These are phyloP conservation scores for Hypsizygus marmoreus DNA, from an alignment of 768 basidiomycete genomes.

Conservation along the genomic window DNA sequence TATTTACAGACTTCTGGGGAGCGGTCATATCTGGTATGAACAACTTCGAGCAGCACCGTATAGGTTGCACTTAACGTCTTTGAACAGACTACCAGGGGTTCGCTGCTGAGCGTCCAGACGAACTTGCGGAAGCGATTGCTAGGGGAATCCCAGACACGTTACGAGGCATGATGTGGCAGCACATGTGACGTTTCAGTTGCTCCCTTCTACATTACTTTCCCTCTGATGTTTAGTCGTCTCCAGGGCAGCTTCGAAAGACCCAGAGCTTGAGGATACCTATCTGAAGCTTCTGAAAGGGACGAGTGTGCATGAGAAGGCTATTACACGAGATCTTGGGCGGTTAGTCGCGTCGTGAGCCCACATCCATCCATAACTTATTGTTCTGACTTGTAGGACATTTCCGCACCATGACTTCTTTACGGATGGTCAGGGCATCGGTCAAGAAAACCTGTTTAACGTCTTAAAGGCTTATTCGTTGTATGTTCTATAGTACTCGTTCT, in stretches of 20 bases:
- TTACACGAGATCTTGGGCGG: constrained; percentile 89
- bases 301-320: constrained; percentile 92
- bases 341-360: constrained; percentile 27
- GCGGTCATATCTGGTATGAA: constrained; percentile 88
- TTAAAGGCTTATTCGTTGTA: constrained; percentile 96
- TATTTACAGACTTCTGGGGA: constrained; percentile 87
- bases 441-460: constrained; percentile 97
- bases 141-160: constrained; percentile 85
- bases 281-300: constrained; percentile 77
- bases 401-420: constrained; percentile 97
- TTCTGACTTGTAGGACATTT: constrained; percentile 67
- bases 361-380: constrained; percentile 22
- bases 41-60: too few relatives aligned
- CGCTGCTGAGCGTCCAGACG: constrained; percentile 75
- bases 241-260: constrained; percentile 94
- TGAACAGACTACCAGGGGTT: constrained; percentile 82
- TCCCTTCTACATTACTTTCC: constrained; percentile 6
- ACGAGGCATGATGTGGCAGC: constrained; percentile 95
- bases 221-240: constrained; percentile 15
- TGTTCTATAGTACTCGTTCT: constrained; percentile 31
- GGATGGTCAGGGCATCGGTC: constrained; percentile 91
- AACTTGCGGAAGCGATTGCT: constrained; percentile 88
- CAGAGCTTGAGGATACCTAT: constrained; percentile 82
- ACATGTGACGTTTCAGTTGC: constrained; percentile 59
- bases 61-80: constrained; percentile 8